Conservation (phyloP, 2,329 filamentous ascomycete genomes). For the Chaetoscypha palmicola region DNA sequence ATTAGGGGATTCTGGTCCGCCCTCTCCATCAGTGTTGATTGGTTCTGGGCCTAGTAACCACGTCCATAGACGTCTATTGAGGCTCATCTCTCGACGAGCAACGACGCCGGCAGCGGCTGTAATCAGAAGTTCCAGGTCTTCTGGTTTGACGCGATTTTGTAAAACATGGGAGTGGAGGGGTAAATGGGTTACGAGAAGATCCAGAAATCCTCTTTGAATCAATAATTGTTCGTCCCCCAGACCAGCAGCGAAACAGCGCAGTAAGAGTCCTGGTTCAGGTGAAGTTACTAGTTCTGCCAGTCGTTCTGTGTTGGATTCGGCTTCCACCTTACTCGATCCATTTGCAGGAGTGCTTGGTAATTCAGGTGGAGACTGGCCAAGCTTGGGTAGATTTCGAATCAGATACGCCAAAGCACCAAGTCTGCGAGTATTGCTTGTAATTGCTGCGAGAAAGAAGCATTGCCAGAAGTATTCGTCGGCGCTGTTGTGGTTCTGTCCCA, state of each 20-base stretch:
- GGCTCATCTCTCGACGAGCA: conserved; percentile 85
- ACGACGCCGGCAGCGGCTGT: conserved; percentile 83
- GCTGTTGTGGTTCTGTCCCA: conserved; percentile 46
- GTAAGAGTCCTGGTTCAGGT: conserved; percentile 82
- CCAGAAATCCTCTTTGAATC: conserved; percentile 89
- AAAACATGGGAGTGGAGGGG: conserved; percentile 78
- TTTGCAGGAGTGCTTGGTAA: conserved; percentile 25
- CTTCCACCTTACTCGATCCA: conserved; percentile 23
- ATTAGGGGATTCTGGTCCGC: conserved; percentile 38
- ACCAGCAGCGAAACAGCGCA: conserved; percentile 88
- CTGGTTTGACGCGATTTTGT: conserved; percentile 62
- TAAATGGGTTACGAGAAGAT: conserved; percentile 83
- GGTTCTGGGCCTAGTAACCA: conserved; percentile 85
- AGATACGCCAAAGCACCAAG: conserved; percentile 86
- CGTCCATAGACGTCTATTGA: conserved; percentile 90
- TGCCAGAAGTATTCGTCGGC: conserved; percentile 96
- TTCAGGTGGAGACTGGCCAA: conserved; percentile 42
- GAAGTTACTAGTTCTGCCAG: conserved; percentile 64
- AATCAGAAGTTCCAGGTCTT: conserved; percentile 75
- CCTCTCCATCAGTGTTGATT: conserved; percentile 40
- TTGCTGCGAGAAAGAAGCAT: conserved; percentile 87
- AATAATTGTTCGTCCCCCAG: conserved; percentile 81
- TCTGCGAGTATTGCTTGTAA: conserved; percentile 79
- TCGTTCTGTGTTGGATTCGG: conserved; percentile 41
- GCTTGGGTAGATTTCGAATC: conserved; percentile 66